phyloP scores from a whole-genome alignment of 164 flowering plant species.

The Echeveria elegans region DNA sequence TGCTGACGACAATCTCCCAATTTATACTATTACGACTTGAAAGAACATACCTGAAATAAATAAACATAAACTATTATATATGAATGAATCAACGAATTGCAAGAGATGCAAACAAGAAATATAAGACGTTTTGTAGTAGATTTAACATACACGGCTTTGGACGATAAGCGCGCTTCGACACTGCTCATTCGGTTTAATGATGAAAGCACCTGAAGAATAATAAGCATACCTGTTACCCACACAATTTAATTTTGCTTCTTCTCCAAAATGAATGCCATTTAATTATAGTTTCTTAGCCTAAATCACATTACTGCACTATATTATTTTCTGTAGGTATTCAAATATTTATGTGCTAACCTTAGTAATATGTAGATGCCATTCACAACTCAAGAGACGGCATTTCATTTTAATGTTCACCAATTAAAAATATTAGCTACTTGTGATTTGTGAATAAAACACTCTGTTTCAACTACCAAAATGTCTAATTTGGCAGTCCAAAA shows the following conservation, averaged over 20 bases:
- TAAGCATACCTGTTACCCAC: background rate
- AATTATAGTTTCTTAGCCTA: too few species aligned
- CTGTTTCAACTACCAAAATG: too few species aligned
- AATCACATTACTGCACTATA: too few species aligned
- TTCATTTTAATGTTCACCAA: too few species aligned
- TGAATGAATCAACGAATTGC: background rate
- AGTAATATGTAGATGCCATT: too few species aligned
- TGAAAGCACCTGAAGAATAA: slow-evolving; percentile 44
- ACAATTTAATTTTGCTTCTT: background rate
- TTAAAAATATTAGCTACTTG: too few species aligned
- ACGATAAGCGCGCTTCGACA: slow-evolving; percentile 37
- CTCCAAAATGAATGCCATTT: too few species aligned
- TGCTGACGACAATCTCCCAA: slow-evolving; percentile 46
- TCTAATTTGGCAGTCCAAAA: background rate
- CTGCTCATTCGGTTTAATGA: slow-evolving; percentile 61
- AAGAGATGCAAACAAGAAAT: background rate
- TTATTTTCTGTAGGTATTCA: too few species aligned
- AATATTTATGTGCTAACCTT: background rate
- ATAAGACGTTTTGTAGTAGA: background rate
- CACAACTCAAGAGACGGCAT: too few species aligned
- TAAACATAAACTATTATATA: background rate
- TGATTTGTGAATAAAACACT: too few species aligned
- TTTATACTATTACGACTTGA: slow-evolving; percentile 37
- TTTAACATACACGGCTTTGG: slow-evolving; percentile 68
- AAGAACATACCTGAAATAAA: slow-evolving; percentile 44